Percentiles rank a stretch among this genome's conserved stretches.
These are phyloP conservation scores for Malassezia caprae DNA, from an alignment of 1,284 basidiomycete genomes.

Conservation along the genomic window DNA sequence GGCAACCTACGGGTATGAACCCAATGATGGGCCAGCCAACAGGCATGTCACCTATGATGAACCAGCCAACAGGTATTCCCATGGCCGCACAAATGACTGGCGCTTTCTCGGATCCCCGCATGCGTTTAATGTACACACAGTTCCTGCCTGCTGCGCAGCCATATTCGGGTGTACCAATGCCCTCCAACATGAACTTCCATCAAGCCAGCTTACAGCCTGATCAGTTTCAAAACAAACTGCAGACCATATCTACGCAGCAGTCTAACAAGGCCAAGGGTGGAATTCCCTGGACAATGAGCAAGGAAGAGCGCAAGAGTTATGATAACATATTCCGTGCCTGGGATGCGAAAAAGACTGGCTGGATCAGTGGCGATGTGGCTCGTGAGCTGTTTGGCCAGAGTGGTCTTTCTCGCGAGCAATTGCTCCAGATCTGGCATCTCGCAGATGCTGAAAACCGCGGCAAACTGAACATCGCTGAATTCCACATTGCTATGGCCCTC, in stretches of 20 bases:
- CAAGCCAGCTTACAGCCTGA: conserved; percentile 43
- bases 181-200: conserved; percentile 44
- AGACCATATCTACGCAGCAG: conserved; percentile 54
- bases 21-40: conserved; percentile 31
- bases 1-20: conserved; percentile 5
- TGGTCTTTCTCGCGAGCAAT: conserved; percentile 74
- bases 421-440: conserved; percentile 77
- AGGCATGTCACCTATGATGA: conserved; percentile 20
- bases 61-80: conserved; percentile 23
- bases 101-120: conserved; percentile 41
- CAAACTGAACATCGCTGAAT: conserved; percentile 72
- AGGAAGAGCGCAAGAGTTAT: conserved; percentile 90
- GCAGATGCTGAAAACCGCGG: conserved; percentile 44
- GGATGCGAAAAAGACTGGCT: conserved; percentile 74
- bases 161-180: conserved; percentile 39
- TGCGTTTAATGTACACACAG: conserved; percentile 46
- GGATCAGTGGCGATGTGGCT: conserved; percentile 76
- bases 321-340: conserved; percentile 93
- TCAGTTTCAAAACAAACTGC: conserved; percentile 42
- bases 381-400: conserved; percentile 90
- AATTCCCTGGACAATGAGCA: conserved; percentile 77
- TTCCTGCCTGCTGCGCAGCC: conserved; percentile 46
- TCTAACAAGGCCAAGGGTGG: conserved; percentile 57
- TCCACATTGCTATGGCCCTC: conserved; percentile 96
- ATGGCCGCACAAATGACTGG: conserved; percentile 47